phyloP scores from a whole-genome alignment of 371 early-diverging fungal species.

The Coemansia sp. region DNA sequence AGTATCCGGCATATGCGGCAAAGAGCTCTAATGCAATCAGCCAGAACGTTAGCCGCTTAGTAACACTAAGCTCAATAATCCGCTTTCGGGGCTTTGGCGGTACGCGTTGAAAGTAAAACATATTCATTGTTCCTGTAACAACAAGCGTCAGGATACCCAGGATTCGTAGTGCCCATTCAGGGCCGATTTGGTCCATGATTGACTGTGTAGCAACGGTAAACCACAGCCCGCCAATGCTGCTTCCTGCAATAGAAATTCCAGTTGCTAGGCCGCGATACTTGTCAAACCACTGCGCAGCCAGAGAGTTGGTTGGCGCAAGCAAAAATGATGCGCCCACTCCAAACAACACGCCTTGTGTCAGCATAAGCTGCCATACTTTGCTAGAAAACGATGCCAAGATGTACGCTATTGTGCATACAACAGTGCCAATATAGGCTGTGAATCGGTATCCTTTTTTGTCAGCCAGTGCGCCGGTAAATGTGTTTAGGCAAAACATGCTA shows the following conservation, averaged over 20 bases:
- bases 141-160: slow-evolving; percentile 59
- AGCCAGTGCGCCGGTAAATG: slow-evolving; percentile 55
- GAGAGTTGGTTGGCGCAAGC: slow-evolving; percentile 65
- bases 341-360: slow-evolving; percentile 68
- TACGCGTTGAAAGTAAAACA: slow-evolving; percentile 56
- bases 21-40: slow-evolving; percentile 26
- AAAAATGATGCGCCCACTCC: slow-evolving; percentile 67
- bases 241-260: slow-evolving; percentile 70
- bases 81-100: slow-evolving; percentile 38
- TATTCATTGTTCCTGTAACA: slow-evolving; percentile 51
- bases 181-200: slow-evolving; percentile 56
- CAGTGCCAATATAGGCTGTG: slow-evolving; percentile 52
- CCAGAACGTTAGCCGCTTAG: slow-evolving; percentile 26
- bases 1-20: slow-evolving; percentile 29
- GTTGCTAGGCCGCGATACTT: slow-evolving; percentile 66
- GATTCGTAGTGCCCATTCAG: slow-evolving; percentile 65
- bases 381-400: slow-evolving; percentile 63
- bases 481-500: slow-evolving; percentile 46
- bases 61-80: slow-evolving; percentile 21
- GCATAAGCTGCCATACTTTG: slow-evolving; percentile 65
- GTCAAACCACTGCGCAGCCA: slow-evolving; percentile 70
- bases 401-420: slow-evolving; percentile 55
- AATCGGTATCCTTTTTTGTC: slow-evolving; percentile 57
- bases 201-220: slow-evolving; percentile 60
- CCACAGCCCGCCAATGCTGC: slow-evolving; percentile 66